phyloP scores from a whole-genome alignment of 768 basidiomycete species.

The Boletus sensibilis region DNA sequence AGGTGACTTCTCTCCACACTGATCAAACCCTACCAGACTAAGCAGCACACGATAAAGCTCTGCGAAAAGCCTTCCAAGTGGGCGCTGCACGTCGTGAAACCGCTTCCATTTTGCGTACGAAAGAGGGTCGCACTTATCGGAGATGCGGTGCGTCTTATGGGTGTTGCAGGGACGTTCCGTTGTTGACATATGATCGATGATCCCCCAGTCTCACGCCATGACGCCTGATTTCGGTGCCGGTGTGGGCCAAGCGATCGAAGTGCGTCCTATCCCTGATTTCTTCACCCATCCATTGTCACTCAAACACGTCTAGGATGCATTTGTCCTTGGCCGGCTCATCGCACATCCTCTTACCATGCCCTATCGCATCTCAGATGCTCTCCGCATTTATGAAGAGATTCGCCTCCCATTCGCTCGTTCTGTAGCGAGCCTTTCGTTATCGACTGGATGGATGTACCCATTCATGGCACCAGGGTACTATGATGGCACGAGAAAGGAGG shows the following conservation, averaged over 20 bases:
- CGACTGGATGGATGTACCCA: slow-evolving; percentile 16
- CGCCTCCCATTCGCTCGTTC: slow-evolving; percentile 16
- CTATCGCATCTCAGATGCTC: neutral
- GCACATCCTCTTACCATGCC: slow-evolving; percentile 15
- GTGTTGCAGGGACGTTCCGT: no score
- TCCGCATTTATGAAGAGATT: slow-evolving; percentile 7
- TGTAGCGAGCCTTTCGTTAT: slow-evolving; percentile 17
- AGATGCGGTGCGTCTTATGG: slow-evolving; percentile 40
- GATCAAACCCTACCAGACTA: neutral
- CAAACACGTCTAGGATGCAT: slow-evolving; percentile 12
- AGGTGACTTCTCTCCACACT: slow-evolving; percentile 17
- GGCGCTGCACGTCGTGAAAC: slow-evolving; percentile 44
- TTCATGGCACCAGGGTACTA: slow-evolving; percentile 22
- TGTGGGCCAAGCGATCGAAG: slow-evolving; percentile 30
- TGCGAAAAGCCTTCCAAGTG: slow-evolving; percentile 40
- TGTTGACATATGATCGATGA: neutral
- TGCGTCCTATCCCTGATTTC: neutral
- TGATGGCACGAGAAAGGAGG: slow-evolving; percentile 18
- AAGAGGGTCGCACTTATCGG: slow-evolving; percentile 47
- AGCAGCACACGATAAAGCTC: slow-evolving; percentile 21
- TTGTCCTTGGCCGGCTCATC: slow-evolving; percentile 21
- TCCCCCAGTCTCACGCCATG: slow-evolving; percentile 26
- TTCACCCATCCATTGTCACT: neutral
- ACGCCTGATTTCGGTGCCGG: slow-evolving; percentile 24
- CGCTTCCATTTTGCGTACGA: slow-evolving; percentile 39